Evolutionary conservation across 2,329 filamentous ascomycete genomes (phyloP), one percentile per base, ranked within the genome.

Genomic region (Xylariales sp.): DNA sequence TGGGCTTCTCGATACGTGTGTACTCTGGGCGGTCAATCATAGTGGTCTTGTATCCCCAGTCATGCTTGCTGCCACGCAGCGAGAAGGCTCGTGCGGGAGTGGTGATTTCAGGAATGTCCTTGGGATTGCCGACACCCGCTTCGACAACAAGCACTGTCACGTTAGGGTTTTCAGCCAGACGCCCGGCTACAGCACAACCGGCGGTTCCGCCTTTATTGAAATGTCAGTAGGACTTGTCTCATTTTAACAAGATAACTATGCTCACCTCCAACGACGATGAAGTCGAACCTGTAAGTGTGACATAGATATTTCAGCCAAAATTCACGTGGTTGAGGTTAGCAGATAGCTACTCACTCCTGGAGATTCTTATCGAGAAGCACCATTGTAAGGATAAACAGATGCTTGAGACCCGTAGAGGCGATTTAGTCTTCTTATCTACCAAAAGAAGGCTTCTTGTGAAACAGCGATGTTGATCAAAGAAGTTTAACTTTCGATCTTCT

Each of bases 41-140:
- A 20, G 74, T 79, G 2, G 74, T 75, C 60, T 81, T 80, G 58
- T 78, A 82, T 0, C 61, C 62, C 74, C 74, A 81, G 54, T 81
- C 76, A 44, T 78, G 67, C 48, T 76, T 57, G 51, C 70, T 73
- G 25, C 65, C 67, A 13, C 76, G 69, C 1, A 80, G 66, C 4
- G 69, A 64, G 48, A 81, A 70, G 24, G 71, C 74, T 7, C 60
- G 57, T 2, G 70, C 63, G 1, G 74, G 76, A 4, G 73, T 78
- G 5, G 61, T 70, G 48, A 78, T 73, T 31, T 72, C 66, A 15
- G 70, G 65, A 29, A 74, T 57, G 5, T 72, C 61, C 5, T 63
- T 54, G 0, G 75, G 64, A 47, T 76, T 72, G 41, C 62, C 60
- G 16, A 61, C 57, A 10, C 70, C 70, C 5, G 70, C 70, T 47